Percentiles rank a stretch among this genome's conserved stretches.
phyloP scores from a whole-genome alignment of 139 green algal species.

The Chlorella vulgaris region DNA sequence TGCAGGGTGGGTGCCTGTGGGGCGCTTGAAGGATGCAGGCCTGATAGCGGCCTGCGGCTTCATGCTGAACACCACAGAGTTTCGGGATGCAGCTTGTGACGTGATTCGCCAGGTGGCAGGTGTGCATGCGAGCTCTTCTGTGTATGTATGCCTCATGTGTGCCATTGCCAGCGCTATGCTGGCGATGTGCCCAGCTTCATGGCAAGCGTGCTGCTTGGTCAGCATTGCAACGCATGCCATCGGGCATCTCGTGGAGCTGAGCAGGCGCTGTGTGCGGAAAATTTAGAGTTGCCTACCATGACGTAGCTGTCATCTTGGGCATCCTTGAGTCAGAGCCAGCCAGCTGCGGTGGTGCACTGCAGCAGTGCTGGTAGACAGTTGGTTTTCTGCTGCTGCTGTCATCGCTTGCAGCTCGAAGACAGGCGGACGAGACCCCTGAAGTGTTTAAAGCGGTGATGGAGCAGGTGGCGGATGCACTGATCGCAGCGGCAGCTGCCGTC shows the following conservation, averaged over 20 bases:
- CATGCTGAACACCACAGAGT: conserved; percentile 64
- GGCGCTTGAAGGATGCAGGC: conserved; percentile 46
- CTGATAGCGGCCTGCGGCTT: conserved; percentile 68
- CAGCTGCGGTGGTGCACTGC: no score
- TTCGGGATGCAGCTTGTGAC: conserved; percentile 62
- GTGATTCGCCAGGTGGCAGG: conserved; percentile 63
- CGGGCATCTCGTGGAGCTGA: no score
- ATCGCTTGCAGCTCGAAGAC: conserved; percentile 44
- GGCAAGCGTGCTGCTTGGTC: no score
- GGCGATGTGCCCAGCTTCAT: no score
- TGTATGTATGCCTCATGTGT: no score
- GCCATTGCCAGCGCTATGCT: not conserved
- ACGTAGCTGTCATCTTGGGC: not conserved
- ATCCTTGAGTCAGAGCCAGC: not conserved
- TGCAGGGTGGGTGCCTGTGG: conserved; percentile 80
- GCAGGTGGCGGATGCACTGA: conserved; percentile 50
- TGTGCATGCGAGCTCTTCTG: no score
- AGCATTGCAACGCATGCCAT: no score
- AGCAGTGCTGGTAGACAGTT: no score
- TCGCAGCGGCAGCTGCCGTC: conserved; percentile 49
- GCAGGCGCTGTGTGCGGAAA: no score
- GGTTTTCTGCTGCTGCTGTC: not conserved
- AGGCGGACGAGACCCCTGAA: conserved; percentile 53
- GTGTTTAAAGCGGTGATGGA: conserved; percentile 60
- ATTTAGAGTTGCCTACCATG: not conserved